phyloP scores from a whole-genome alignment of 2,329 filamentous ascomycete species.

The Fusarium praegraminearum region DNA sequence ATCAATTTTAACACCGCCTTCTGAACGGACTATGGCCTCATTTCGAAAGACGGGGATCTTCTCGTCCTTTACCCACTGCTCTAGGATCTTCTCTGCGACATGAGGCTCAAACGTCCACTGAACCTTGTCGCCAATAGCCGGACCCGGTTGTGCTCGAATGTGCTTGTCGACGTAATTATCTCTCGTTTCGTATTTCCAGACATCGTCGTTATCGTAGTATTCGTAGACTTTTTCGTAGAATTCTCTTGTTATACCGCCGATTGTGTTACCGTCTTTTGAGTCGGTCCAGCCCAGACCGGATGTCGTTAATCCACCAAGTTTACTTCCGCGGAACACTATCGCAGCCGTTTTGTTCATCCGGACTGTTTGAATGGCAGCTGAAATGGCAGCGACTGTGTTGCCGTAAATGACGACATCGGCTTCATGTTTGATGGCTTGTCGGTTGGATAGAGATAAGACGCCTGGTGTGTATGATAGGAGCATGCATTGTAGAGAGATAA shows the following conservation, averaged over 20 bases:
- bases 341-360: slow-evolving; percentile 38
- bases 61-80: slow-evolving; percentile 37
- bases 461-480: background rate
- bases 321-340: slow-evolving; percentile 22
- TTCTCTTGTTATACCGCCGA: slow-evolving; percentile 39
- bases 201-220: slow-evolving; percentile 25
- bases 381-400: slow-evolving; percentile 37
- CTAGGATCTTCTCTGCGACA: slow-evolving; percentile 31
- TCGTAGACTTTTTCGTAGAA: slow-evolving; percentile 31
- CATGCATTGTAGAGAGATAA: background rate
- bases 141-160: slow-evolving; percentile 33
- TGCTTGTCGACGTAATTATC: slow-evolving; percentile 28
- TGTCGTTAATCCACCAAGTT: slow-evolving; percentile 32
- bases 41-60: slow-evolving; percentile 35
- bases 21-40: slow-evolving; percentile 17
- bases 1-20: slow-evolving; percentile 8
- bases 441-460: background rate
- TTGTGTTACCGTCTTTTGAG: slow-evolving; percentile 36
- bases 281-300: slow-evolving; percentile 41
- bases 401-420: slow-evolving; percentile 39
- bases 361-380: slow-evolving; percentile 34
- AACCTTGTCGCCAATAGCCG: slow-evolving; percentile 30
- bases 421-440: slow-evolving; percentile 2
- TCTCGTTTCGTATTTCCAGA: slow-evolving; percentile 5
- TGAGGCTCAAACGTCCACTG: slow-evolving; percentile 42